A percentile compares a stretch with the other conserved stretches of the same genome.
Evolutionary conservation across 1,139 yeast species (phyloP).

Genomic region (Candida sojae): DNA sequence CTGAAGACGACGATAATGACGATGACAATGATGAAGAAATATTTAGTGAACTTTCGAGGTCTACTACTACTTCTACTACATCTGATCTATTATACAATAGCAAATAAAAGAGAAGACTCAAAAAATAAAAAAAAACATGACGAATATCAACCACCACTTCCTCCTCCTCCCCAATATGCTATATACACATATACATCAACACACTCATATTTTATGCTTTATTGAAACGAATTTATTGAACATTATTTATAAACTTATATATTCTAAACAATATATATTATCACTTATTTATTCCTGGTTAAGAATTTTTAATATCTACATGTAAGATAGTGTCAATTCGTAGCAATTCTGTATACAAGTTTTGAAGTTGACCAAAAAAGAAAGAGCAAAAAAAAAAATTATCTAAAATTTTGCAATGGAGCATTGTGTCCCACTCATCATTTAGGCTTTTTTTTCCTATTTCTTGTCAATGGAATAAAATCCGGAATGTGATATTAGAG

Average conservation of each 20-base stretch:
- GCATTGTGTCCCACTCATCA: conserved; percentile 3
- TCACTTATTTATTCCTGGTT: not conserved
- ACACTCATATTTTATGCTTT: not conserved
- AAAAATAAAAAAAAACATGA: not conserved
- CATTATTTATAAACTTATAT: not conserved
- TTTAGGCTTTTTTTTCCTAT: not conserved
- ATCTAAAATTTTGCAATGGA: not conserved
- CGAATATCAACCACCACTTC: not conserved
- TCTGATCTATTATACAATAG: conserved; percentile 1
- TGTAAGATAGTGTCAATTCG: no score
- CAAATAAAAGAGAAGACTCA: not conserved
- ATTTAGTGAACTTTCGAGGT: conserved; percentile 2
- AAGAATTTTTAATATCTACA: not conserved
- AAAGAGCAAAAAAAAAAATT: no score
- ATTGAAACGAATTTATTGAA: conserved; percentile 1
- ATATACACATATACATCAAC: no score
- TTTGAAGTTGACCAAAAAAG: not conserved
- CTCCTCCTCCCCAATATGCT: no score
- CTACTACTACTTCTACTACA: not conserved
- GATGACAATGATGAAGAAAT: conserved; percentile 1
- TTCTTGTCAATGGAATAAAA: not conserved
- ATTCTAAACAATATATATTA: not conserved
- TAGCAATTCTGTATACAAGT: no score
- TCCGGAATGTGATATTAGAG: no score
- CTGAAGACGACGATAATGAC: not conserved